Base-by-base conservation (phyloP, 257 asterid genomes). In the Craterostigma plantagineum region DNA sequence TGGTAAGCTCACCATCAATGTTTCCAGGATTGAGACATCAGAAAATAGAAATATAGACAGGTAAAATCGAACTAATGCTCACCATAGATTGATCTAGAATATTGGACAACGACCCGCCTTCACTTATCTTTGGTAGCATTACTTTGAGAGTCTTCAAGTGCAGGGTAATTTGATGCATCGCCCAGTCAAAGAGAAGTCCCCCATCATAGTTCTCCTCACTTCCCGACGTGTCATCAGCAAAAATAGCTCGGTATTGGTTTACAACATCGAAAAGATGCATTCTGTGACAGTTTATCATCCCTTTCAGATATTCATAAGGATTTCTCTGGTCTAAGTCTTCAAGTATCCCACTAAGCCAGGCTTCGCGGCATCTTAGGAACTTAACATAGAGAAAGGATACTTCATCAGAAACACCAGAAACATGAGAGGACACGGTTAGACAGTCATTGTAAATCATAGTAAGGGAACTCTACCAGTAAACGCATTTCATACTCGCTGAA, bases 141-240 rank as follows among this genome's bases (percentile, higher is more conserved):
- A 74, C 52, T 50, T 83, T 82, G 16, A 90, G 81, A 52, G 76
- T 80, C 61, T 64, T 90, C 62, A 90, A 70, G 63, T 87, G 95
- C 38, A 69, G 64, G 51, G 92, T 61, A 65, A 79, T 75, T 63
- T 87, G 98, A 64, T 90, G 98, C 94, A 77, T 74, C 62, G 95
- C 91, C 98, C 98, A 90, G 69, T 77, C 92, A 67, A 79, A 90
- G 49, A 90, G 83, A 65, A 90, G 95, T 51, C 98, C 95, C 6
- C 98, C 98, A 58, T 90, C 98, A 52, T 75, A 67, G 61, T 83
- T 90, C 63, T 79, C 95, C 70, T 90, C 98, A 64, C 67, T 83
- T 56, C 84, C 93, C 42, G 95, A 79, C 17, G 95, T 74, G 67
- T 79, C 92, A 71, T 90, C 95, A 16, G 91, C 76, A 33, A 90